phyloP scores from a whole-genome alignment of 192 early-diverging fungal species.

The Umbelopsis ramanniana region DNA sequence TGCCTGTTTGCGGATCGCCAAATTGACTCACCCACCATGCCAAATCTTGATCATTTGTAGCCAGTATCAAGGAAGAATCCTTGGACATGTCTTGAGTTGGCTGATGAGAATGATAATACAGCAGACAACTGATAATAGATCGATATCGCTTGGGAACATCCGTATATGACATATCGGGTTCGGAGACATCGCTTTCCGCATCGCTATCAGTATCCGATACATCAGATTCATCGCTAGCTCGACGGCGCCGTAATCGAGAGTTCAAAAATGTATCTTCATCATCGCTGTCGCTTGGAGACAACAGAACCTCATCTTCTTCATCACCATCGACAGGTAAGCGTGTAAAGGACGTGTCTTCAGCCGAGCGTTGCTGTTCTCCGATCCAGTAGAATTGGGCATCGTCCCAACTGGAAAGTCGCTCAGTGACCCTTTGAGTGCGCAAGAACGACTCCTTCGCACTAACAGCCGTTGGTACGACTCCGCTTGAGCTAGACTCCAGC shows the following conservation, averaged over 20 bases:
- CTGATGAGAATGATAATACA: slow-evolving; percentile 44
- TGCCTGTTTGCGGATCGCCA: slow-evolving; percentile 32
- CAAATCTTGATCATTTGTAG: slow-evolving; percentile 55
- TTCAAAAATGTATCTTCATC: slow-evolving; percentile 10
- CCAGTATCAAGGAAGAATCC: slow-evolving; percentile 40
- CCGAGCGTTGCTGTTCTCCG: slow-evolving; percentile 28
- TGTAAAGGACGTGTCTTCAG: neutral
- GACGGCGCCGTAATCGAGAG: neutral
- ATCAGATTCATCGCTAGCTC: slow-evolving; percentile 18
- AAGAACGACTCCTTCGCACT: slow-evolving; percentile 38
- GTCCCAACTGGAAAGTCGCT: slow-evolving; percentile 52
- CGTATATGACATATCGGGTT: slow-evolving; percentile 37
- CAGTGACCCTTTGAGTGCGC: slow-evolving; percentile 51
- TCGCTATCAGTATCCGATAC: slow-evolving; percentile 22
- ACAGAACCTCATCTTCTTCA: slow-evolving; percentile 5
- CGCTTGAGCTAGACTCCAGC: slow-evolving; percentile 15
- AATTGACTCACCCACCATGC: slow-evolving; percentile 54
- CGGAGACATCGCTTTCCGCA: neutral
- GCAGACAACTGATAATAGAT: slow-evolving; percentile 49
- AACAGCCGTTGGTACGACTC: slow-evolving; percentile 3
- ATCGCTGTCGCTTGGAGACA: neutral
- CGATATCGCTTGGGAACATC: slow-evolving; percentile 54
- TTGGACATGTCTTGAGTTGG: slow-evolving; percentile 10
- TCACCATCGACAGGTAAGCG: neutral
- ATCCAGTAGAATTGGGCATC: slow-evolving; percentile 45